Evolutionary conservation across 2,329 filamentous ascomycete species (phyloP).

Genomic region (Microdochium paspali): DNA sequence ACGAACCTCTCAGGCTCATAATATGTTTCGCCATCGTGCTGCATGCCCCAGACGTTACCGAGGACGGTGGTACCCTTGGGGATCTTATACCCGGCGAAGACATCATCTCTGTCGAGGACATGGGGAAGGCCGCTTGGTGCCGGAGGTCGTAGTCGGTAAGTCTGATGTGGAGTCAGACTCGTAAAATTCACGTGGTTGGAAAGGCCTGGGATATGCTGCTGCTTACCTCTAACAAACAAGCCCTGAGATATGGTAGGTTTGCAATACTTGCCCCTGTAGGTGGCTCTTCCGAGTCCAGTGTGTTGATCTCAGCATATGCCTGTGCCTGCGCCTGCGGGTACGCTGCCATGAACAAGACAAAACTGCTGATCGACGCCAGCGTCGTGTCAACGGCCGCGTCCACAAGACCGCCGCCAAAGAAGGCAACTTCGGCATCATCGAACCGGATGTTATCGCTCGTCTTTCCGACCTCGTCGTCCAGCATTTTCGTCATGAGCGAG

Average conservation of each 20-base stretch:
- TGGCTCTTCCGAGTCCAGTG: slow-evolving; percentile 3
- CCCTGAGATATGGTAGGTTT: slow-evolving; percentile 8
- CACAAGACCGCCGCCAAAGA: slow-evolving; percentile 4
- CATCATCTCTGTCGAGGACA: slow-evolving; percentile 7
- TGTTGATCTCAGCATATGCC: slow-evolving; percentile 9
- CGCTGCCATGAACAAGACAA: slow-evolving; percentile 7
- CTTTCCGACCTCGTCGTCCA: neutral
- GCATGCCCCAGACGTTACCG: slow-evolving; percentile 8
- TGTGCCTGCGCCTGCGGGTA: slow-evolving; percentile 6
- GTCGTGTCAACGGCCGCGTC: slow-evolving; percentile 11
- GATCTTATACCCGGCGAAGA: slow-evolving; percentile 6
- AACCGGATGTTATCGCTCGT: neutral
- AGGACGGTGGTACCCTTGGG: slow-evolving; percentile 7
- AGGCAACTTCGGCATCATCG: neutral
- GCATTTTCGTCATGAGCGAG: neutral
- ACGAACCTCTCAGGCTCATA: slow-evolving; percentile 6
- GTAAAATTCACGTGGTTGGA: neutral
- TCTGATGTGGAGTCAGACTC: slow-evolving; percentile 2
- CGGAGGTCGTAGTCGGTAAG: slow-evolving; percentile 8
- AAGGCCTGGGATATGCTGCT: neutral
- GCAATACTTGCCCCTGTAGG: slow-evolving; percentile 2
- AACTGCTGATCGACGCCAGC: slow-evolving; percentile 3
- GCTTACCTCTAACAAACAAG: slow-evolving; percentile 9
- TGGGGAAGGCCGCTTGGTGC: slow-evolving; percentile 7
- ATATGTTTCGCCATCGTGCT: slow-evolving; percentile 6